These are phyloP conservation scores for Diaporthe vexans DNA, from an alignment of 2,329 filamentous ascomycete species.

Conservation along the genomic window DNA sequence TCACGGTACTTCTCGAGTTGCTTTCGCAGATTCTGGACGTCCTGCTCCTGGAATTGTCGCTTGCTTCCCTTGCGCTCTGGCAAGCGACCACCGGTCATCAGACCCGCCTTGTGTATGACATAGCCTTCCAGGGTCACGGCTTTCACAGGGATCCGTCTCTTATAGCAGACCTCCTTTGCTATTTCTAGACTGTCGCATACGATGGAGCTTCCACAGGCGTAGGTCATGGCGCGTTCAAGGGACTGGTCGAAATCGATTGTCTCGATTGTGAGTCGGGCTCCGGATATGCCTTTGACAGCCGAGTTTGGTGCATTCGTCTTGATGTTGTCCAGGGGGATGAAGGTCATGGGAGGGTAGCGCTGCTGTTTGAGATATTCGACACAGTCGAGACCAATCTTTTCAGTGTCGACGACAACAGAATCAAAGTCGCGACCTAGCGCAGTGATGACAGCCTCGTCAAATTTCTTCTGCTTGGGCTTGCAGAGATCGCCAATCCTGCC, in stretches of 20 bases:
- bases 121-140: slow-evolving; percentile 96
- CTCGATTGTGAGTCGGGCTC: slow-evolving; percentile 91
- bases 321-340: slow-evolving; percentile 97
- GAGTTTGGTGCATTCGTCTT: slow-evolving; percentile 93
- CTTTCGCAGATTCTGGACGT: slow-evolving; percentile 86
- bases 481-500: slow-evolving; percentile 93
- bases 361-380: slow-evolving; percentile 95
- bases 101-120: slow-evolving; percentile 94
- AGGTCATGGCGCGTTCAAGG: slow-evolving; percentile 92
- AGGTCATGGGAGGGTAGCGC: slow-evolving; percentile 87
- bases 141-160: slow-evolving; percentile 88
- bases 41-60: slow-evolving; percentile 89
- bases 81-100: slow-evolving; percentile 95
- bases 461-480: slow-evolving; percentile 97
- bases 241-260: slow-evolving; percentile 93
- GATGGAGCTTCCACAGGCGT: slow-evolving; percentile 94
- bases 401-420: slow-evolving; percentile 93
- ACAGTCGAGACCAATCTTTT: slow-evolving; percentile 94
- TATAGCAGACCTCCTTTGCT: slow-evolving; percentile 91
- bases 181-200: slow-evolving; percentile 91
- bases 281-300: slow-evolving; percentile 89
- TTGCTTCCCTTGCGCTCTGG: slow-evolving; percentile 81
- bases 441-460: slow-evolving; percentile 90
- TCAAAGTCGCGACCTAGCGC: slow-evolving; percentile 95
- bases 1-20: slow-evolving; percentile 81